Base-by-base conservation (phyloP, 2,329 filamentous ascomycete genomes). In the Coleophoma eucalyptorum region DNA sequence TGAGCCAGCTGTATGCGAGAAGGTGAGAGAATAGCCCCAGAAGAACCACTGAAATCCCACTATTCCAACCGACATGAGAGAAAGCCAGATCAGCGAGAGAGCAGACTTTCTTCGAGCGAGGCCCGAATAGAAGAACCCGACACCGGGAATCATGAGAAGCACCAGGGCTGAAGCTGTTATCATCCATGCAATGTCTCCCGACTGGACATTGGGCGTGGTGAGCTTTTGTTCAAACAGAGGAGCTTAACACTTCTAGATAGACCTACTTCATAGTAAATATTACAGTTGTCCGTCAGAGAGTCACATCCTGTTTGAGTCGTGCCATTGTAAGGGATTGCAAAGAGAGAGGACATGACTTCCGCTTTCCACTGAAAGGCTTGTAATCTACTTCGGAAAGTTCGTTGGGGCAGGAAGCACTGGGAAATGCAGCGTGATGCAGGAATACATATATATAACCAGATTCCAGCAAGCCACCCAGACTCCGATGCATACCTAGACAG, bases 111-210 rank as follows among this genome's bases (percentile, higher is more conserved):
- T 80, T 53, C 90, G 84, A n/a, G 90, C 89, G 21, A 95, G 83
- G 50, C 90, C 90, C 5, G 89, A 93, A 73, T 95, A 96, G 77
- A 96, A 95, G 78, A 95, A 94, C 15, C 59, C 90, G 60, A 95
- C 89, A 54, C 90, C 90, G 1, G 90, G 90, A 70, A 95, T 90
- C 90, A 95, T 95, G 59, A 96, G 81, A 59, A 94, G 74, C 46
- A 95, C 90, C 47, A 96, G 78, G 12, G 88, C 90, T 2, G 89
- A 90, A 34, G 87, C 79, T 16, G 81, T 86, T 58, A 95, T 81
- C 70, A 94, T 83, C 86, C 87, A 96, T 51, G 83, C 86, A 55
- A 94, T 87, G 72, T 95, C 88, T n/a, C 16, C 38, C 18, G 18
- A 19, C 38, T 42, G 4, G 18, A 19, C 11, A 8, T 18, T 42